Evolutionary conservation across 331 rosid species (phyloP), one percentile per base, ranked within the genome.

Genomic region (Spiraea crenata): DNA sequence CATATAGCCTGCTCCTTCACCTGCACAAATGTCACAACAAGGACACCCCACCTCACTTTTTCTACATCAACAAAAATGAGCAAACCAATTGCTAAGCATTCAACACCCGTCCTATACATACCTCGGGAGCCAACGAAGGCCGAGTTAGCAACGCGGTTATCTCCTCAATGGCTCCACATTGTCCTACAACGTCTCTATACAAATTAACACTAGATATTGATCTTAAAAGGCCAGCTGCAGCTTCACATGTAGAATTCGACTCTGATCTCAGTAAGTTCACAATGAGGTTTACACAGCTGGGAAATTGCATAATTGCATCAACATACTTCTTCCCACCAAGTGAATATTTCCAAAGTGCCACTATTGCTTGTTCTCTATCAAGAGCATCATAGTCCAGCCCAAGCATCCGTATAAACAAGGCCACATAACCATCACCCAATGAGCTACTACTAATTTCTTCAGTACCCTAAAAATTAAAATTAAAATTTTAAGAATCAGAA

Each of bases 131-230:
- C 82, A 91, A 81, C 48, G 93, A 78, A 57, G 86, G 72, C 48
- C 72, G 85, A 69, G 54, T 73, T 63, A 93, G 86, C 83, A 93
- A 76, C 73, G 86, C 88, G 47, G 74, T 81, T 56, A 93, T 81
- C 89, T 93, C 97, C 84, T 93, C 93, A 78, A 87, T 77, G 37
- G 96, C 97, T 73, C 97, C 98, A 83, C 97, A 85, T 19, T 81
- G 82, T 55, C 92, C 93, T 16, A 93, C 86, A 55, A 76, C 74
- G 69, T 88, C 84, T 80, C 86, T 79, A 80, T 88, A 90, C 41
- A 73, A 14, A 77, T 93, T 86, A 62, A 93, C 76, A n/a, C 86
- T 70, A 70, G 97, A 89, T 13, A 90, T 71, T 59, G 90, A 85
- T 20, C 93, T 82, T 54, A 93, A 69, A 81, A 93, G 97, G 69